Conservation (phyloP, 306 rosid genomes). For the Ormosia semicastrata region DNA sequence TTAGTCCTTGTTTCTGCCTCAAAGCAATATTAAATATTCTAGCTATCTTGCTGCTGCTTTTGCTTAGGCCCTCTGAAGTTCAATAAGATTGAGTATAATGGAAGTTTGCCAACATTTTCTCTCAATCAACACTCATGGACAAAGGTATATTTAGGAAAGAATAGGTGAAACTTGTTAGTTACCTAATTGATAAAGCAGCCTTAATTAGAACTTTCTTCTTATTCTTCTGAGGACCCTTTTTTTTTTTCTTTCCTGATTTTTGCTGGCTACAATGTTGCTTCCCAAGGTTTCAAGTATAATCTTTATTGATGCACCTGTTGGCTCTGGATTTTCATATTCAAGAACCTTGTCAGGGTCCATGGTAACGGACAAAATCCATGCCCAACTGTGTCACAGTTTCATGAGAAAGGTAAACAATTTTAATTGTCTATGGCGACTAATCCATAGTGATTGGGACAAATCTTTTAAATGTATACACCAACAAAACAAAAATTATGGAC, state of each 20-base stretch:
- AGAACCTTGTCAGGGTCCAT: neutral
- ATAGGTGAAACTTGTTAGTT: neutral
- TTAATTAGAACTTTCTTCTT: neutral
- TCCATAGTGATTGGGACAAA: neutral
- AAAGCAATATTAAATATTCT: neutral
- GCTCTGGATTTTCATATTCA: slow-evolving; percentile 9
- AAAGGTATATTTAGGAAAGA: neutral
- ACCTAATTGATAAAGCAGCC: neutral
- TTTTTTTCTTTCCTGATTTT: neutral
- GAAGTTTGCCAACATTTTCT: slow-evolving; percentile 32
- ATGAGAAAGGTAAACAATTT: neutral
- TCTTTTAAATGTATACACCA: neutral
- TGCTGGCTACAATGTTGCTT: neutral
- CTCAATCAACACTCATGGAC: slow-evolving; percentile 7
- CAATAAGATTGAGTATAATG: slow-evolving; percentile 33
- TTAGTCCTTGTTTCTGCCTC: neutral
- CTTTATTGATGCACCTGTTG: slow-evolving; percentile 14
- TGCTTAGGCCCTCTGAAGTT: slow-evolving; percentile 32
- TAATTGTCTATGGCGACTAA: neutral
- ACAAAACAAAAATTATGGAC: neutral
- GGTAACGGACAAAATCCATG: neutral
- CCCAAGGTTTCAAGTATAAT: slow-evolving; percentile 12
- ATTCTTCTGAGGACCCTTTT: neutral
- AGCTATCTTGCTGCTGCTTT: neutral
- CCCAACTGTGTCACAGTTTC: neutral